Evolutionary conservation across 768 basidiomycete genomes (phyloP).

Genomic region (Suillus lakei): DNA sequence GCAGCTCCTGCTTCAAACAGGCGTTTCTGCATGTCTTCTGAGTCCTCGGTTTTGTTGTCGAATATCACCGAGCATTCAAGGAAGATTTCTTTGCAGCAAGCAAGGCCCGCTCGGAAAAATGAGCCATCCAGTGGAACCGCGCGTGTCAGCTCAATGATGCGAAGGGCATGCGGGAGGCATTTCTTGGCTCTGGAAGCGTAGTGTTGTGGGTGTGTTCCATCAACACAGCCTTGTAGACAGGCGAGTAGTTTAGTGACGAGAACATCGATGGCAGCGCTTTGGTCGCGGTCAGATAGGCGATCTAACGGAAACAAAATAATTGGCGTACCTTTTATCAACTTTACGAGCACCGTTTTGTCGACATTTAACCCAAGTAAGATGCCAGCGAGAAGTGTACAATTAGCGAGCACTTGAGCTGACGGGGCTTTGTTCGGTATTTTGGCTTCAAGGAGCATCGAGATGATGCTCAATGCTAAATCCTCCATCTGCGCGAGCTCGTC

Average conservation of each 20-base stretch:
- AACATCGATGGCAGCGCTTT: constrained; percentile 4
- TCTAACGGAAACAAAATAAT: not conserved
- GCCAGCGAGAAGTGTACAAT: constrained; percentile 15
- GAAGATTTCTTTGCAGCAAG: constrained; percentile 9
- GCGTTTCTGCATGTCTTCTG: not conserved
- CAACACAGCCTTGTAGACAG: constrained; percentile 2
- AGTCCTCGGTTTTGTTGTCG: not conserved
- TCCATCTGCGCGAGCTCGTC: constrained; percentile 7
- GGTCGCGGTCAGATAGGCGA: not conserved
- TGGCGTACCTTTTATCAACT: constrained; percentile 15
- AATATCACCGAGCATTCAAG: not conserved
- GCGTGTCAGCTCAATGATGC: constrained; percentile 3
- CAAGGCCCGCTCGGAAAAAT: constrained; percentile 7
- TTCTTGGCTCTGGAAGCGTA: constrained; percentile 7
- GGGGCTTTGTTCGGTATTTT: constrained; percentile 1
- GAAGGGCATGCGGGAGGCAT: constrained; percentile 6
- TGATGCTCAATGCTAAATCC: constrained; percentile 4
- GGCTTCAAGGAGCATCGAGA: constrained; percentile 3
- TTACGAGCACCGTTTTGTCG: constrained; percentile 12
- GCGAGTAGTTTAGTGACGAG: not conserved
- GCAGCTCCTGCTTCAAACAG: constrained; percentile 7
- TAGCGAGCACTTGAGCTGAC: constrained; percentile 12
- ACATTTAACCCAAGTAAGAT: constrained; percentile 11
- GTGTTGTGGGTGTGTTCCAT: constrained; percentile 5
- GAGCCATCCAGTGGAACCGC: constrained; percentile 4